Conservation (phyloP, 345 rosid genomes). For the Jatropha curcas region DNA sequence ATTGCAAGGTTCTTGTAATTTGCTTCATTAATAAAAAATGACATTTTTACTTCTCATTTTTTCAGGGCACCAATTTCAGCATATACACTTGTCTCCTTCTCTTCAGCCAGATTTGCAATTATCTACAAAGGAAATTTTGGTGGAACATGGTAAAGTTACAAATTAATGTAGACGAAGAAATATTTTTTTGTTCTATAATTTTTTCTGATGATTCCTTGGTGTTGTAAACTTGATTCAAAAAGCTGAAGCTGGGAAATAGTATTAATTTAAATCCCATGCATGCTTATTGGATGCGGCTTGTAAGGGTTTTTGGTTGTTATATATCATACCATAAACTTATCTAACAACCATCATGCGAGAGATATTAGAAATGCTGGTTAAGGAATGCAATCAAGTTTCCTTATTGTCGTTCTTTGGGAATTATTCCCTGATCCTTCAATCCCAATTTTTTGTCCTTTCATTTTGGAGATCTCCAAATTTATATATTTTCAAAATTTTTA, state of each 20-base stretch:
- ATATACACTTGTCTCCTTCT: conserved; percentile 32
- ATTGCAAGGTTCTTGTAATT: neutral
- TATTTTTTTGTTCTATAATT: neutral
- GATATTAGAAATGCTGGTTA: neutral
- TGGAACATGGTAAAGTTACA: conserved; percentile 37
- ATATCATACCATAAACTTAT: neutral
- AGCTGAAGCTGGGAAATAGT: neutral
- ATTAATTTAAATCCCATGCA: neutral
- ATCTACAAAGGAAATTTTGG: conserved; percentile 24
- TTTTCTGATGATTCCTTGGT: neutral
- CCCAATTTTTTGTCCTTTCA: neutral
- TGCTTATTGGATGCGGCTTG: neutral
- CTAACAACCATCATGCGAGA: neutral
- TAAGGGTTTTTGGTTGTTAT: neutral
- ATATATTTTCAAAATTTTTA: neutral
- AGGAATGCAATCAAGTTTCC: neutral
- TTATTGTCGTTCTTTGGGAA: neutral
- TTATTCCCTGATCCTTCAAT: neutral
- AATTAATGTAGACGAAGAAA: neutral
- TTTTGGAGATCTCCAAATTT: neutral
- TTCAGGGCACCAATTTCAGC: conserved; percentile 43
- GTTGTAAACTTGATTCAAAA: neutral
- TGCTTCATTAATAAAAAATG: conserved; percentile 5
- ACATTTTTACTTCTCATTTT: neutral
- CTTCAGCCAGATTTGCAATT: conserved; percentile 28